Percentiles rank a stretch among this genome's conserved stretches.
Conservation (phyloP, 768 basidiomycete genomes). For the Mycena albidolilacea region DNA sequence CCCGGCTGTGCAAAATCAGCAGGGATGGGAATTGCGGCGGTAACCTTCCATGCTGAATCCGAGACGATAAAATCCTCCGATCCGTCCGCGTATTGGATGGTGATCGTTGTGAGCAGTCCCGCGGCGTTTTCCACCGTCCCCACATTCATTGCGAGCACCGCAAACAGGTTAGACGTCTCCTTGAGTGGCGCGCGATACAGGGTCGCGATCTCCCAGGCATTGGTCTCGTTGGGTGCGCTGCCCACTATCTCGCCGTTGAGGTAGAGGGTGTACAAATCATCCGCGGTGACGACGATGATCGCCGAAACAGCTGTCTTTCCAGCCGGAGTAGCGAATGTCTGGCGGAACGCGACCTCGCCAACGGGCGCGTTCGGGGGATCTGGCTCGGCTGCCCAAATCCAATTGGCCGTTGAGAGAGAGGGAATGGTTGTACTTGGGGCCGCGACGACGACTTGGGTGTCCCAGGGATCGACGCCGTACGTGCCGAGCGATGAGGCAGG, state of each 20-base stretch:
- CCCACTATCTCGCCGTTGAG: slow-evolving; percentile 45
- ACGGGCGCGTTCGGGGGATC: slow-evolving; percentile 40
- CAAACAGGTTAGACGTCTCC: slow-evolving; percentile 40
- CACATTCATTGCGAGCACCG: slow-evolving; percentile 40
- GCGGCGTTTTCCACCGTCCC: slow-evolving; percentile 40
- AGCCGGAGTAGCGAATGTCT: slow-evolving; percentile 40
- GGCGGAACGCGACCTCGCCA: slow-evolving; percentile 49
- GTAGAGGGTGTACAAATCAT: slow-evolving; percentile 46
- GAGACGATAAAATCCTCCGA: slow-evolving; percentile 37
- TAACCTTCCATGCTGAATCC: slow-evolving; percentile 42
- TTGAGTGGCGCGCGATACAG: slow-evolving; percentile 40
- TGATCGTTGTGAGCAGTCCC: slow-evolving; percentile 43
- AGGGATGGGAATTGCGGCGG: background rate
- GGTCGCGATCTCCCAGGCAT: slow-evolving; percentile 44
- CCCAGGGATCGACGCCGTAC: slow-evolving; percentile 47
- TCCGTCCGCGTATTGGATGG: slow-evolving; percentile 45
- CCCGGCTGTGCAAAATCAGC: slow-evolving; percentile 39
- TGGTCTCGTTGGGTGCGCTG: slow-evolving; percentile 38
- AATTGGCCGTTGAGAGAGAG: slow-evolving; percentile 40
- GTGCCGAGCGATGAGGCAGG: slow-evolving; percentile 33
- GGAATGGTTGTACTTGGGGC: slow-evolving; percentile 30
- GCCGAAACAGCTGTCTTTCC: slow-evolving; percentile 44
- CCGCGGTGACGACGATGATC: slow-evolving; percentile 44
- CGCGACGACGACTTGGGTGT: slow-evolving; percentile 37
- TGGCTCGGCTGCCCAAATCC: slow-evolving; percentile 47